These are phyloP conservation scores for Cercospora zeae-maydis DNA, from an alignment of 2,329 filamentous ascomycete species.

Conservation along the genomic window DNA sequence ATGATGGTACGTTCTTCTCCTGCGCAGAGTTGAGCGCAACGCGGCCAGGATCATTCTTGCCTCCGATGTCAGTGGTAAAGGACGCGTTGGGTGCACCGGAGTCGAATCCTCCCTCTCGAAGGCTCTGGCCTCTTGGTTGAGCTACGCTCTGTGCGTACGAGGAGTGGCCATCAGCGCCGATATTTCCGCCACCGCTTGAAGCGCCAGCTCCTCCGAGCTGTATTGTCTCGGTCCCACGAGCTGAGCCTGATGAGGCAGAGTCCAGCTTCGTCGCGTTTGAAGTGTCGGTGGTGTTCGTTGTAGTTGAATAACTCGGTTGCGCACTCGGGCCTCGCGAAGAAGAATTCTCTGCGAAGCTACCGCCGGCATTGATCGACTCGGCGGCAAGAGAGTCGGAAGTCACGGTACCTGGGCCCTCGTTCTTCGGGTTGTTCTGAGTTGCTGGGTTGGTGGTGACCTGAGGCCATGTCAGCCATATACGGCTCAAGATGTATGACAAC, in stretches of 20 bases:
- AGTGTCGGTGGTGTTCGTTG: slow-evolving; percentile 55
- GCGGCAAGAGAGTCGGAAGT: slow-evolving; percentile 69
- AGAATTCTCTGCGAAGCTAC: slow-evolving; percentile 60
- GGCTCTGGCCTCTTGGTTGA: slow-evolving; percentile 30
- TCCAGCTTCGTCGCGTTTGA: slow-evolving; percentile 51
- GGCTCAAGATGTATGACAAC: neutral
- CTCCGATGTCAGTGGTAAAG: slow-evolving; percentile 53
- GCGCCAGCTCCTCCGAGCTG: neutral
- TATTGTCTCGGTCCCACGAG: slow-evolving; percentile 11
- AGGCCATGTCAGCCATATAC: neutral
- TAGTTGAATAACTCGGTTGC: slow-evolving; percentile 53
- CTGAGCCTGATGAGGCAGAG: slow-evolving; percentile 46
- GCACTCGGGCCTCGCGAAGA: slow-evolving; percentile 49
- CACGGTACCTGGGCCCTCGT: slow-evolving; percentile 63
- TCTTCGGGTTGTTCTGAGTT: slow-evolving; percentile 49
- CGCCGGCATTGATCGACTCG: slow-evolving; percentile 61
- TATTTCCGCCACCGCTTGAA: slow-evolving; percentile 26
- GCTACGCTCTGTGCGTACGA: neutral
- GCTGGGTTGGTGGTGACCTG: slow-evolving; percentile 43
- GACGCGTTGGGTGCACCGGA: slow-evolving; percentile 46
- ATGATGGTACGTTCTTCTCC: slow-evolving; percentile 35
- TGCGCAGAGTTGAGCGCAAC: slow-evolving; percentile 39
- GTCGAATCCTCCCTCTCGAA: slow-evolving; percentile 34
- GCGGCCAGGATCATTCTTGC: slow-evolving; percentile 54
- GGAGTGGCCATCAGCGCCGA: neutral